Evolutionary conservation across 1,284 basidiomycete species (phyloP).

Genomic region (Sutorius eximius): DNA sequence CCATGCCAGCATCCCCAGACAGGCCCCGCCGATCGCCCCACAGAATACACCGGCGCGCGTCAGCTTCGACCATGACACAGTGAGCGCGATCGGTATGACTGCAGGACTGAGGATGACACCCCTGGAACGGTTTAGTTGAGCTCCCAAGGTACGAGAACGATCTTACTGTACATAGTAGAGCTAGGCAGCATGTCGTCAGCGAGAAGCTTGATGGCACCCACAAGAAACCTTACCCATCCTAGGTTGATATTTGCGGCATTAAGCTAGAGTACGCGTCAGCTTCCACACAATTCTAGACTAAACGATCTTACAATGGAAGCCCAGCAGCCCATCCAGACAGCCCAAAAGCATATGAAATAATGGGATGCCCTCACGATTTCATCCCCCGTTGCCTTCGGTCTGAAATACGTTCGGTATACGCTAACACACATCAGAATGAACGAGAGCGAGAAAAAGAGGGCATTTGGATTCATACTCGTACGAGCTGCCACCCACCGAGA

Average conservation of each 20-base stretch:
- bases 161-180: conserved; percentile 50
- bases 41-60: conserved; percentile 41
- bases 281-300: neutral
- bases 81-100: conserved; percentile 49
- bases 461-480: conserved; percentile 39
- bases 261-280: conserved; percentile 33
- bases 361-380: conserved; percentile 55
- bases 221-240: conserved; percentile 38
- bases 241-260: conserved; percentile 47
- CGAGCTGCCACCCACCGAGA: conserved; percentile 26
- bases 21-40: conserved; percentile 45
- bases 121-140: conserved; percentile 26
- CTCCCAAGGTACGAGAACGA: neutral
- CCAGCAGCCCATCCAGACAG: conserved; percentile 61
- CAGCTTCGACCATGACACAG: conserved; percentile 50
- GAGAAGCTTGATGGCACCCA: neutral
- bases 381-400: conserved; percentile 46
- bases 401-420: conserved; percentile 52
- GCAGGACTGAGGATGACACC: conserved; percentile 49
- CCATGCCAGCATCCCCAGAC: conserved; percentile 50
- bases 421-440: conserved; percentile 9
- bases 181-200: conserved; percentile 20
- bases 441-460: no score
- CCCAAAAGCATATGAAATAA: conserved; percentile 58
- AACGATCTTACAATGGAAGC: conserved; percentile 39